These are phyloP conservation scores for Thymus quinquecostatus DNA, from an alignment of 257 asterid genomes.

Conservation along the genomic window DNA sequence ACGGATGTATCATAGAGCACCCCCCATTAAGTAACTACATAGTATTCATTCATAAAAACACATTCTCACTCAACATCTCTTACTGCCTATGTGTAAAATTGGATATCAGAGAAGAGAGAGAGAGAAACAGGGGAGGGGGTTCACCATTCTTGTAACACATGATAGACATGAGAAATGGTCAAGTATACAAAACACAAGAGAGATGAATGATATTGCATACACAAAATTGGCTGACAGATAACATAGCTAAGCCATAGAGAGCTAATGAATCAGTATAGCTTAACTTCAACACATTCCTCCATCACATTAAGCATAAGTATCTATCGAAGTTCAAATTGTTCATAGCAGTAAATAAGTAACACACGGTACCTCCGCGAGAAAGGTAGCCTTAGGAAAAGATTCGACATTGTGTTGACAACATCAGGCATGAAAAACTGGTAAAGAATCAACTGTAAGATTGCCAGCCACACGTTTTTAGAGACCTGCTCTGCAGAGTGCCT, in stretches of 20 bases:
- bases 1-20: not conserved
- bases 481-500: slow-evolving; percentile 85
- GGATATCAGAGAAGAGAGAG: not conserved
- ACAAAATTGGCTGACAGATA: not conserved
- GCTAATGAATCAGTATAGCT: slow-evolving; percentile 14
- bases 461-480: slow-evolving; percentile 81
- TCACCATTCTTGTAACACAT: not conserved
- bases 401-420: slow-evolving; percentile 77
- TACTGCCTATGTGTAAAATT: not conserved
- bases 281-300: slow-evolving; percentile 7
- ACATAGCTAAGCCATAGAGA: slow-evolving; percentile 3
- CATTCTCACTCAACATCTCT: slow-evolving; percentile 1
- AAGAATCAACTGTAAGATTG: slow-evolving; percentile 74
- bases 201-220: not conserved
- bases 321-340: not conserved
- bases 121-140: not conserved
- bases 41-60: not conserved
- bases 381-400: slow-evolving; percentile 82
- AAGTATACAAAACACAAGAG: not conserved
- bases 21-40: not conserved
- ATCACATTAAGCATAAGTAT: not conserved
- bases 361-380: slow-evolving; percentile 76
- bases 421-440: slow-evolving; percentile 89
- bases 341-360: slow-evolving; percentile 5
- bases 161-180: not conserved